Evolutionary conservation across 2,329 filamentous ascomycete species (phyloP), one percentile per base, ranked within the genome.

Genomic region (Xylaria sp.): DNA sequence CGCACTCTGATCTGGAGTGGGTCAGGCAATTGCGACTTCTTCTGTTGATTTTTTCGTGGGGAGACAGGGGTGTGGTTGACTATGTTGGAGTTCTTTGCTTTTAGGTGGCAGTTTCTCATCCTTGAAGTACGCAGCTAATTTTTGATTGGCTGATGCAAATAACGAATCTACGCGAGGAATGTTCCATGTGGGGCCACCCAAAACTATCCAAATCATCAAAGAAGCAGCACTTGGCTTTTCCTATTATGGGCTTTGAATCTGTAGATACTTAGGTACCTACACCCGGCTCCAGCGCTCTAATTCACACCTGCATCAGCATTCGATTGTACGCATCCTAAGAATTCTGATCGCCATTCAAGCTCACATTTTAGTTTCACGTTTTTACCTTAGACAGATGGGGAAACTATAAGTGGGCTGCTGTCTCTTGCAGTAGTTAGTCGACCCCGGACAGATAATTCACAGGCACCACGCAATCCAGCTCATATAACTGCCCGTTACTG

Each of bases 41-140:
- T 70, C 60, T 70, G 51, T 72, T 71, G 74, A 73, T 68, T 76
- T 72, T 74, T 74, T 66, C 57, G 72, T 71, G 68, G 70, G 73
- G 65, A 75, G 75, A 79, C 77, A 78, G 77, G 77, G 77, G 74
- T 79, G 65, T 68, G 75, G 77, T 74, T 79, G 75, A 68, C 69
- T 72, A 64, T 67, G 63, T 67, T 73, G 74, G 74, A 72, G 57
- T 71, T 61, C 69, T 69, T 66, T 69, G 69, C 66, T 77, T 75
- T 77, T 77, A 71, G 76, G 75, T 78, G 76, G 76, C 72, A 74
- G 65, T 71, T 77, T 42, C 73, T 60, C 60, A 65, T 51, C 60
- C 63, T 50, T 47, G 48, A 64, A 65, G 69, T 18, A 37, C 29
- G 51, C 9, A 55, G 58, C 70, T 70, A 73, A 75, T 75, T 78